phyloP scores from a whole-genome alignment of 1,139 yeast genomes.

The Saccharomyces hybrid region DNA sequence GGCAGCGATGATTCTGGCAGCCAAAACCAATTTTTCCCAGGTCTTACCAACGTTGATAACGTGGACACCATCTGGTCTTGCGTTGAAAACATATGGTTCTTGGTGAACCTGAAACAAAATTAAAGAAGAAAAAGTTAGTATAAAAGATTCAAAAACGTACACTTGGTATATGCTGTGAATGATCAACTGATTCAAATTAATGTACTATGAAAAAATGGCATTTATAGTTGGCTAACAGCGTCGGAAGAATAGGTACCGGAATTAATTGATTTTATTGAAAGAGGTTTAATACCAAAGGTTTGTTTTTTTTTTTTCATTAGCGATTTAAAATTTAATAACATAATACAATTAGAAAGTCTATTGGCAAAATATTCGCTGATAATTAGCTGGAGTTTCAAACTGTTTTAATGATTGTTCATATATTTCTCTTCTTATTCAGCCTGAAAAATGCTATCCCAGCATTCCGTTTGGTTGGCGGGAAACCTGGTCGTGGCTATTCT shows the following conservation, averaged over 20 bases:
- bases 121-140: conserved; percentile 35
- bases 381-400: not conserved
- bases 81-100: conserved; percentile 98
- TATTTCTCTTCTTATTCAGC: not conserved
- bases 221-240: not conserved
- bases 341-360: not conserved
- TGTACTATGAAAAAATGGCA: not conserved
- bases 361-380: not conserved
- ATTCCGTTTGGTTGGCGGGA: not conserved
- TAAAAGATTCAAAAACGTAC: not conserved
- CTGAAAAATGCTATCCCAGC: not conserved
- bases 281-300: not conserved
- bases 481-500: not conserved
- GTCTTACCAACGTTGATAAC: conserved; percentile 98
- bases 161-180: not conserved
- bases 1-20: conserved; percentile 99
- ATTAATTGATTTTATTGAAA: not conserved
- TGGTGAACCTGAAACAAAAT: conserved; percentile 69
- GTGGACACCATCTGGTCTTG: conserved; percentile 99
- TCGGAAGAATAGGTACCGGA: not conserved
- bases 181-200: not conserved
- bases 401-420: not conserved
- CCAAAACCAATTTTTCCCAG: conserved; percentile 99
- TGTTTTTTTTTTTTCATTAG: not conserved
- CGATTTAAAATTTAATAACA: not conserved